phyloP scores from a whole-genome alignment of 106 monocot species.

The Platanthera guangdongensis region DNA sequence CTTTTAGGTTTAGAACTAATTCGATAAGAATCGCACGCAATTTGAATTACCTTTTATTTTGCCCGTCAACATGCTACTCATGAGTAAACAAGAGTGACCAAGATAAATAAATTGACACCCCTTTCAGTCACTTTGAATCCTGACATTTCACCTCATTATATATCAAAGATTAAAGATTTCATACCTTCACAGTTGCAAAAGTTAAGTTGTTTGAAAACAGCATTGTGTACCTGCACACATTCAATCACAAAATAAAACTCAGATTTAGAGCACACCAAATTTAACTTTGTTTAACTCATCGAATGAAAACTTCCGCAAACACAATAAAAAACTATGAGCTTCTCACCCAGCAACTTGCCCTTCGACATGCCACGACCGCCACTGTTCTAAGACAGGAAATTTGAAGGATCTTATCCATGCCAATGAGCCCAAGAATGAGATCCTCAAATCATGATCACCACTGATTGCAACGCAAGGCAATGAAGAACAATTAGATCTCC shows the following conservation, averaged over 20 bases:
- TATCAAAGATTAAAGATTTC: not conserved
- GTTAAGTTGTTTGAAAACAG: slow-evolving; percentile 50
- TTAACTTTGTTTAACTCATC: not conserved
- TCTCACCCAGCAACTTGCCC: slow-evolving; percentile 61
- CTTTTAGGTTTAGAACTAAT: too few species aligned
- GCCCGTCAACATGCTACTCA: too few species aligned
- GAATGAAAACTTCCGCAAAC: not conserved
- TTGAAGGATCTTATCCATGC: slow-evolving; percentile 54
- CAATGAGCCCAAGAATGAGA: slow-evolving; percentile 36
- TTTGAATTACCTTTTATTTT: too few species aligned
- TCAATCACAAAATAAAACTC: not conserved
- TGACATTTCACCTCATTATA: not conserved
- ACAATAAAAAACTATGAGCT: not conserved
- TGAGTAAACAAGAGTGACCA: too few species aligned
- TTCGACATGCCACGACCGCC: slow-evolving; percentile 46
- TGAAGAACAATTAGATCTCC: not conserved
- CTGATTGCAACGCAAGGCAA: slow-evolving; percentile 13
- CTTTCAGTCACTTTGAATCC: not conserved
- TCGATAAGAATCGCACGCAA: too few species aligned
- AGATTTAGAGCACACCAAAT: not conserved
- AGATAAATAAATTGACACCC: too few species aligned
- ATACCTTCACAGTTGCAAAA: slow-evolving; percentile 66
- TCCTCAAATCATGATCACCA: slow-evolving; percentile 45
- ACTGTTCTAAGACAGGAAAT: slow-evolving; percentile 41
- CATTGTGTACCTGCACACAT: slow-evolving; percentile 31